These are phyloP conservation scores for Iris pallida DNA, from an alignment of 116 monocot species.

Conservation along the genomic window DNA sequence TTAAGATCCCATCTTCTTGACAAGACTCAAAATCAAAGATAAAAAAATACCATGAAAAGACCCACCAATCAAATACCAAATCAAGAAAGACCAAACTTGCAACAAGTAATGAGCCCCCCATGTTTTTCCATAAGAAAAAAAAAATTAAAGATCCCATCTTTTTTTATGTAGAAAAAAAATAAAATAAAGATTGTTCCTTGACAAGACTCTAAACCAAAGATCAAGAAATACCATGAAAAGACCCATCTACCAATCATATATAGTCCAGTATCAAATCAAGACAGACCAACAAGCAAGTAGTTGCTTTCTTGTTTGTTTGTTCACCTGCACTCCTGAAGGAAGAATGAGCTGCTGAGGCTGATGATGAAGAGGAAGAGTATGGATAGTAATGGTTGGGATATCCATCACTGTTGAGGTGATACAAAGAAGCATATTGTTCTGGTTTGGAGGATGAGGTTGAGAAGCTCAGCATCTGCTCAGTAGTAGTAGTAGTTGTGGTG, in stretches of 20 bases:
- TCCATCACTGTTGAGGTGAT: slow-evolving; percentile 23
- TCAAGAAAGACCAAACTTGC: background rate
- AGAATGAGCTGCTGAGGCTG: background rate
- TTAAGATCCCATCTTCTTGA: background rate
- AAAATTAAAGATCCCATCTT: no score
- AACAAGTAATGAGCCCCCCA: no score
- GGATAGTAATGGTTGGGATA: slow-evolving; percentile 25
- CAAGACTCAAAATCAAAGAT: slow-evolving; percentile 5
- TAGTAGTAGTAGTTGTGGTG: background rate
- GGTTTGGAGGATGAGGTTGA: slow-evolving; percentile 57
- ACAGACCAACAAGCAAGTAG: background rate
- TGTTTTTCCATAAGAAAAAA: no score
- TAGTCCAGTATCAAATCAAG: slow-evolving; percentile 12
- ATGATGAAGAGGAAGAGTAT: slow-evolving; percentile 16
- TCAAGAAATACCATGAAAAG: slow-evolving; percentile 19
- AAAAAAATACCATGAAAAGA: slow-evolving; percentile 20
- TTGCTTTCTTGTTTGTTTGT: background rate
- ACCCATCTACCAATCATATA: slow-evolving; percentile 1
- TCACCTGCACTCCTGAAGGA: slow-evolving; percentile 45
- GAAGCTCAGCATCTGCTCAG: slow-evolving; percentile 91
- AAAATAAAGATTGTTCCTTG: background rate
- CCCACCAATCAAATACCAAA: slow-evolving; percentile 2
- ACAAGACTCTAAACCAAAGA: slow-evolving; percentile 3
- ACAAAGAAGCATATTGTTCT: slow-evolving; percentile 5
- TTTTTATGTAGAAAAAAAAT: no score